Evolutionary conservation across 129 eudicot species (phyloP), one percentile per base, ranked within the genome.

Genomic region (Calendula officinalis): DNA sequence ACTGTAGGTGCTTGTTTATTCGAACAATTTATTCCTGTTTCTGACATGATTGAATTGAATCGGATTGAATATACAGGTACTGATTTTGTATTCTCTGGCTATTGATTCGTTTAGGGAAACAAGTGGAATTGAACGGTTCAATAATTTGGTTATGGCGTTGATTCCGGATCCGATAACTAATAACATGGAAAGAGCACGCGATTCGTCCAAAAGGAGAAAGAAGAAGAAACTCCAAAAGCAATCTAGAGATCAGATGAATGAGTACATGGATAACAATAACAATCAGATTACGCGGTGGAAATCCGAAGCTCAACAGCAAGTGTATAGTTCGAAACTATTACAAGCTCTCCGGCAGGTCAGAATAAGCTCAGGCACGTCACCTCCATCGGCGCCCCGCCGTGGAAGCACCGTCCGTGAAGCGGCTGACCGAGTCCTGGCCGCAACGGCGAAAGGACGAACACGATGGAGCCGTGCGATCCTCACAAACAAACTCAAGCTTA

Each of bases 381-480:
- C 78, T 44, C 49, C 70, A 34, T 1, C 81, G 36, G 68, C 79
- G 0, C 77, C 84, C 33, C 73, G 53, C n/a, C 54, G 43, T 10
- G 62, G 66, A 6, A 52, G 74, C 3, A 62, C 86, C 16, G 78
- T 87, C 13, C 85, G 86, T 10, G 83, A 83, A 42, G 77, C 95
- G 1, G 87, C 95, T 15, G 90, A 83, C 47, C 64, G 82, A 66
- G 80, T 79, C 32, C 85, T 87, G 3, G 95, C 95, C 27, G 71
- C 58, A 7, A 60, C 90, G 5, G 91, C 87, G 30, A 78, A 62
- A 55, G 95, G 95, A 2, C 67, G 69, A 50, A 81, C 72, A 0
- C 84, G 87, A 22, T 87, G 95, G 95, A 87, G 95, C 82, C 71
- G 88, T 5, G 88, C 91, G 13, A 81, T 87, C n/a, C 79, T 83